A percentile compares a stretch with the other conserved stretches of the same genome.
These are phyloP conservation scores for Pseudoturritis turrita DNA, from an alignment of 345 rosid species.

Conservation along the genomic window DNA sequence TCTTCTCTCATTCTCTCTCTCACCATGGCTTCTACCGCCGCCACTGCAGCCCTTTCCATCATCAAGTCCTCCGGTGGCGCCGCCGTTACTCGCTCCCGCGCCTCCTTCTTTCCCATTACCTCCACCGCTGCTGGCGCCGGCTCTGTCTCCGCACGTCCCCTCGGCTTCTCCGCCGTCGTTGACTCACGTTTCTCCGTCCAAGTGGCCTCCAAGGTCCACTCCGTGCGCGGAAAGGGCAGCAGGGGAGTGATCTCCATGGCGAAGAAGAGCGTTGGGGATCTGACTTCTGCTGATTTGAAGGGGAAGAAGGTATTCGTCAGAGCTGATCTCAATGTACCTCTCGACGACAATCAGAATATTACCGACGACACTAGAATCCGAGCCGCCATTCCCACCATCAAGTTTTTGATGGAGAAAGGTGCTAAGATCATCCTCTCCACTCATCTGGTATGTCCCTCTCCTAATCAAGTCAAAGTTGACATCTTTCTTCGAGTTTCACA, in stretches of 20 bases:
- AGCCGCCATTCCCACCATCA: slow-evolving; percentile 89
- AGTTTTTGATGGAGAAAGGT: slow-evolving; percentile 76
- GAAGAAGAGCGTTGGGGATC: slow-evolving; percentile 87
- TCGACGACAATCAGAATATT: slow-evolving; percentile 79
- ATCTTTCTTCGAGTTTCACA: too few relatives aligned
- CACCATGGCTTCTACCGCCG: slow-evolving; percentile 62
- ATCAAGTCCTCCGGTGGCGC: slow-evolving; percentile 41
- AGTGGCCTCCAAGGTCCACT: slow-evolving; percentile 39
- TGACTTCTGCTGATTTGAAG: slow-evolving; percentile 61
- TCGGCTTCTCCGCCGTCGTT: too few relatives aligned
- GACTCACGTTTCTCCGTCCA: slow-evolving; percentile 41
- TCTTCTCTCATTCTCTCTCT: slow-evolving; percentile 23
- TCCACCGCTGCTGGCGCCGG: too few relatives aligned
- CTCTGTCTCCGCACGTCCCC: too few relatives aligned
- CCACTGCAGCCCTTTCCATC: slow-evolving; percentile 64
- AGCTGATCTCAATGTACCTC: slow-evolving; percentile 88
- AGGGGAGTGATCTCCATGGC: slow-evolving; percentile 64
- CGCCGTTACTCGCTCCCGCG: too few relatives aligned
- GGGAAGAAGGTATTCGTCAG: slow-evolving; percentile 91
- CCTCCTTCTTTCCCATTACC: too few relatives aligned
- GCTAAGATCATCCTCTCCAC: slow-evolving; percentile 93
- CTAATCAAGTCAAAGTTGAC: too few relatives aligned
- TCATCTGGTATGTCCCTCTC: slow-evolving; percentile 54
- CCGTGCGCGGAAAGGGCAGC: slow-evolving; percentile 28
- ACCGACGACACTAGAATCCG: slow-evolving; percentile 90